Conservation (phyloP, 1,139 yeast genomes). For the Kluyveromyces marxianus region DNA sequence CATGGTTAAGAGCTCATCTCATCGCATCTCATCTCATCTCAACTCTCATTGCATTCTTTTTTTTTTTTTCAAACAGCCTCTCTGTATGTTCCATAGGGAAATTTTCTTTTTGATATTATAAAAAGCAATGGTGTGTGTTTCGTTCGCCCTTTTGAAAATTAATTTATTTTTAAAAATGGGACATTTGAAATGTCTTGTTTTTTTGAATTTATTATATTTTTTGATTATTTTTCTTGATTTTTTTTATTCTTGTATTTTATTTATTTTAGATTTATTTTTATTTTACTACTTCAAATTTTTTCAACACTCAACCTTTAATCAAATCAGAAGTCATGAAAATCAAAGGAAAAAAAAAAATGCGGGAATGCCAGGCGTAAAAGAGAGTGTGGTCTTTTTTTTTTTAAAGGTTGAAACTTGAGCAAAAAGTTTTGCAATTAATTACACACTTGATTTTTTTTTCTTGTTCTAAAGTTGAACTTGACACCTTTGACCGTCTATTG, state of each 20-base stretch:
- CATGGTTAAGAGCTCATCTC: neutral
- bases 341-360: neutral
- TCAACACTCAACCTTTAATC: neutral
- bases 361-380: neutral
- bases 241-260: neutral
- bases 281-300: neutral
- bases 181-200: neutral
- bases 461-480: no score
- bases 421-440: no score
- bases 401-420: neutral
- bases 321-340: constrained; percentile 1
- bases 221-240: neutral
- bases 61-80: neutral
- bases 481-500: no score
- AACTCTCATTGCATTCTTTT: neutral
- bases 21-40: constrained; percentile 5
- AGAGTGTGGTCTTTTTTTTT: neutral
- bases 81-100: no score
- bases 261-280: neutral
- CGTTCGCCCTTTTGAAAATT: neutral
- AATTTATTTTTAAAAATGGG: constrained; percentile 1
- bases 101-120: no score
- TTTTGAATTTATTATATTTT: neutral
- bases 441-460: no score
- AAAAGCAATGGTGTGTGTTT: neutral